These are phyloP conservation scores for Fusarium sublunatum DNA, from an alignment of 2,329 filamentous ascomycete species.

Conservation along the genomic window DNA sequence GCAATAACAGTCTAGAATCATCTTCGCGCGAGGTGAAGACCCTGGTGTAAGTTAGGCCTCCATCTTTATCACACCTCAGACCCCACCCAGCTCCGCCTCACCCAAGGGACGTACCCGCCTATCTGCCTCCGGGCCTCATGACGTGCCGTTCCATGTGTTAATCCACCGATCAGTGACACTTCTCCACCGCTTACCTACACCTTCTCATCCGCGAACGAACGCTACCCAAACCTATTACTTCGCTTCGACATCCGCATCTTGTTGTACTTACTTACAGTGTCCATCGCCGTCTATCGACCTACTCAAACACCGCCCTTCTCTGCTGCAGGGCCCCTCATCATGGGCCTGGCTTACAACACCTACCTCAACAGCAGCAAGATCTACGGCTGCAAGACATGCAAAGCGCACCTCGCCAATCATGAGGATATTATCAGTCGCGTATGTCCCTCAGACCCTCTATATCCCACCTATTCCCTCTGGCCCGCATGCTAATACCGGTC, in stretches of 20 bases:
- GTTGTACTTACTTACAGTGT: neutral
- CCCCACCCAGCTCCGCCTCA: constrained; percentile 30
- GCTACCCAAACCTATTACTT: neutral
- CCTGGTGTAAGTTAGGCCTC: neutral
- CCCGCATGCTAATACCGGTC: constrained; percentile 14
- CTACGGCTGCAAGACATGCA: constrained; percentile 94
- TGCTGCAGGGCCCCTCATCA: constrained; percentile 53
- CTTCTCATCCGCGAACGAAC: constrained; percentile 7
- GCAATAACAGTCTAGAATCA: neutral
- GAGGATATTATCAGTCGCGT: constrained; percentile 96
- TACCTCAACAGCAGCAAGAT: constrained; percentile 89
- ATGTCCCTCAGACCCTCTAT: constrained; percentile 48
- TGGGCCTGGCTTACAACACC: constrained; percentile 92
- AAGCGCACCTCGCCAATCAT: constrained; percentile 93
- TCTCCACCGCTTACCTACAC: constrained; percentile 18
- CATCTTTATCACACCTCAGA: constrained; percentile 5
- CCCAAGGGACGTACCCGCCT: constrained; percentile 13
- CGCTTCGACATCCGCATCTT: neutral
- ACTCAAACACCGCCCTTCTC: neutral
- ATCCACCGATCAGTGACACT: constrained; percentile 13
- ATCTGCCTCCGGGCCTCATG: constrained; percentile 40
- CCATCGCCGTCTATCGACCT: neutral
- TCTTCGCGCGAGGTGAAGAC: neutral
- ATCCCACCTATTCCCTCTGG: neutral
- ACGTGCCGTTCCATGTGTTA: constrained; percentile 29